Evolutionary conservation across 106 monocot genomes (phyloP), one percentile per base, ranked within the genome.

Genomic region (Phalaenopsis aphrodite): DNA sequence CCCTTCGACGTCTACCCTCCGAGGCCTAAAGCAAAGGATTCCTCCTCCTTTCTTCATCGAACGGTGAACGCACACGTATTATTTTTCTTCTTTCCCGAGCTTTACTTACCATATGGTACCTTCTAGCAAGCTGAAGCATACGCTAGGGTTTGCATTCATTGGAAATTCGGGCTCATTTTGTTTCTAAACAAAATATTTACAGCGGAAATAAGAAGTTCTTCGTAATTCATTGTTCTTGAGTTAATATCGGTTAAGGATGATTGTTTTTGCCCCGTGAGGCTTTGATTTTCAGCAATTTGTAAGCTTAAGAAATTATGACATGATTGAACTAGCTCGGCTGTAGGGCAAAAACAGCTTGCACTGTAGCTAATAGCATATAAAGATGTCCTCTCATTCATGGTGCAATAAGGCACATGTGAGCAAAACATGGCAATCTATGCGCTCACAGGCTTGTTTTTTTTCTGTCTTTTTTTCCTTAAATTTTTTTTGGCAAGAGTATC

Each of bases 1-100:
- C 94, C 94, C 48, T 87, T 88, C 55, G 88, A 94, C 83, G 89
- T 91, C 5, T 94, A 88, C 75, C 88, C 89, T 1, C 86, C 89
- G 11, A 81, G 87, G 45, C 55, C 64, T 2, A 57, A 48, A 6
- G 64, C 24, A 38, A 16, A 16, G 0, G 21, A 24, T 21, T 81
- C 81, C 56, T 72, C 6, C 30, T 58, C 79, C 39, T 10, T 57
- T 38, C 75, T 58, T 36, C 17, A 58, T 24, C 75, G 72, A 48
- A 18, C 71, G 41, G 16, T 24, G 36, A 82, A 88, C 81, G 72
- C 81, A n/a, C 72, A 87, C 85, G 90, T 86, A 39, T 9, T 10
- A 15, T 24, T 73, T 30, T 65, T 21, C 41, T 14, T 19, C 9
- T 65, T 37, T 76, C 76, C 24, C 9, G 3, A 12, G 24, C 16